Conservation (phyloP, 345 rosid species). For the Citrus inodora region DNA sequence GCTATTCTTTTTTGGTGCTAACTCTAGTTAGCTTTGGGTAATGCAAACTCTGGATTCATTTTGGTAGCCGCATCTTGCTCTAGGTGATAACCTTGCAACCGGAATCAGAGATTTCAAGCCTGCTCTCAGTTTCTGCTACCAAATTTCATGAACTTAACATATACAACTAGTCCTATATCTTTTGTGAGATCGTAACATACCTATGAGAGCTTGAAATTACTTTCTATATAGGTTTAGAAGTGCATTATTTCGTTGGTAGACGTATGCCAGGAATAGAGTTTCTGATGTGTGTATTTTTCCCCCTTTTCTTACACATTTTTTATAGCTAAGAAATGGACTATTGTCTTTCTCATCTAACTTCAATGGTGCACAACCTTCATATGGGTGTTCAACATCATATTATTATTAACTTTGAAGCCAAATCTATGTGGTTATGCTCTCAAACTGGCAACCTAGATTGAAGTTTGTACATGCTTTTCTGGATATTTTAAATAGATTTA, state of each 20-base stretch:
- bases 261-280: background rate
- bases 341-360: background rate
- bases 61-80: background rate
- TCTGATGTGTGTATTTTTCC: background rate
- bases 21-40: background rate
- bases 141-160: background rate
- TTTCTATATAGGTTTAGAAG: background rate
- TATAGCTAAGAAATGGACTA: background rate
- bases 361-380: background rate
- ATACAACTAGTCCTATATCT: background rate
- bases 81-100: background rate
- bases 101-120: background rate
- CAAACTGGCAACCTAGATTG: background rate
- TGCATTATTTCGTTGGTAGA: background rate
- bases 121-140: background rate
- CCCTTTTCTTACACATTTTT: background rate
- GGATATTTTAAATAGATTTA: background rate
- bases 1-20: background rate
- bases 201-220: background rate
- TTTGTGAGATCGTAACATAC: background rate
- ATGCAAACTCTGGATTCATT: background rate
- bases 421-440: background rate
- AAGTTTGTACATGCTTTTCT: background rate
- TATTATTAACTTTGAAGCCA: background rate
- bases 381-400: background rate